Base-by-base conservation (phyloP, 345 rosid genomes). In the Lenwebbia sp. region DNA sequence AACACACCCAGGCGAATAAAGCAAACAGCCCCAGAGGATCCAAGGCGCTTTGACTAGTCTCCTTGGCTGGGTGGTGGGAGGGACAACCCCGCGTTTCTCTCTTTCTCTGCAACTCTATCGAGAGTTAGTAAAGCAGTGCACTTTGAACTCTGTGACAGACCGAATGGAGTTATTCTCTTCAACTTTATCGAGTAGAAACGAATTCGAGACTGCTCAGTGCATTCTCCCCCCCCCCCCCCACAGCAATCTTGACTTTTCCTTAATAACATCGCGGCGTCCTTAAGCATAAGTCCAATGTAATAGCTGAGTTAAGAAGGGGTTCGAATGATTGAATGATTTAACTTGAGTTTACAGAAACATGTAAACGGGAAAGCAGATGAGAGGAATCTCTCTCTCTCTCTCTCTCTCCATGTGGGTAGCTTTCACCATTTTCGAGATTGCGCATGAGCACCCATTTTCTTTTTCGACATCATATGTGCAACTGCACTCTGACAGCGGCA, bases 391-490 rank as follows among this genome's bases (percentile, higher is more conserved):
- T 28, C 70, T 58, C 70, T n/a, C 70, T 28, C 74, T n/a, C 37
- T 60, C 75, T 62, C 75, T 62, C 41, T 9, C 21, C 81, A 70
- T 37, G 81, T 33, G 47, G 47, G 47, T 37, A 12, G 14, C 47
- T 70, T 70, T 70, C 81, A 70, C 40, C 81, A 19, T 70, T 70
- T 70, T 21, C 81, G 81, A 70, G 81, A 37, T 37, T 70, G 81
- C 81, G 37, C 47, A 19, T 8, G 14, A 70, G 81, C 81, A 70
- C 81, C 26, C 47, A 70, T 70, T 37, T 37, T 13, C 17, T 65
- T 40, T 37, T 70, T 70, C 78, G 81, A 70, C 81, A 70, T 37
- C 81, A 37, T 21, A 70, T 89, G 17, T 92, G 94, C 65, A 91
- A 92, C 96, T 0, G 94, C 89, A 2, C 22, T 49, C 44, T 51